phyloP scores from a whole-genome alignment of 768 basidiomycete species.

The Crassisporium funariophilum region DNA sequence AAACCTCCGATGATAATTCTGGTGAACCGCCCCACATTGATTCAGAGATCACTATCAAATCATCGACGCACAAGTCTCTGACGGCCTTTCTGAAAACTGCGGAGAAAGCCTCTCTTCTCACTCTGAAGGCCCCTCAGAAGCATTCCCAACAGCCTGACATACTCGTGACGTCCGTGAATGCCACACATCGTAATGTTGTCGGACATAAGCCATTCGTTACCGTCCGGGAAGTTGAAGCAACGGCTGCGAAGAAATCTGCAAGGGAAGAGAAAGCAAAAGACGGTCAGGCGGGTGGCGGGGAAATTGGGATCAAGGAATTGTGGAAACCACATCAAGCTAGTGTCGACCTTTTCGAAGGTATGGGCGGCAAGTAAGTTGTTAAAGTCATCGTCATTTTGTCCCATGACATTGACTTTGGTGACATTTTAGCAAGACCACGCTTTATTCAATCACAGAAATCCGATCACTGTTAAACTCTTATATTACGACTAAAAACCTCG shows the following conservation, averaged over 20 bases:
- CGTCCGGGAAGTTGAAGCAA: conserved; percentile 65
- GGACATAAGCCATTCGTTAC: conserved; percentile 57
- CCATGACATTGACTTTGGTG: neutral
- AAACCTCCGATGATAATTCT: conserved; percentile 6
- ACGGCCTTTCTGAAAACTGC: conserved; percentile 76
- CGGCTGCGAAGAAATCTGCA: conserved; percentile 59
- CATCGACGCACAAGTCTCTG: conserved; percentile 80
- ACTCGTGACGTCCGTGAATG: conserved; percentile 54
- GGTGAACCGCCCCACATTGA: conserved; percentile 31
- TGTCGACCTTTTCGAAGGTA: conserved; percentile 60
- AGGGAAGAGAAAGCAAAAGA: conserved; percentile 54
- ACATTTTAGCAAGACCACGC: conserved; percentile 43
- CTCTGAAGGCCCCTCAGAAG: conserved; percentile 64
- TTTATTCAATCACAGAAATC: conserved; percentile 63
- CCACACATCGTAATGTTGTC: conserved; percentile 56
- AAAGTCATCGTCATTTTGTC: neutral
- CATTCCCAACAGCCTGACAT: conserved; percentile 60
- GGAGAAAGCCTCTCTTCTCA: conserved; percentile 74
- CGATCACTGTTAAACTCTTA: conserved; percentile 62
- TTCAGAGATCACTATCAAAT: conserved; percentile 69
- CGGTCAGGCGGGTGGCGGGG: conserved; percentile 42
- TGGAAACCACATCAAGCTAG: conserved; percentile 75
- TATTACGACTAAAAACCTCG: conserved; percentile 57
- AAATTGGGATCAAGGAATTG: conserved; percentile 64
- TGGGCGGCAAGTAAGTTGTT: conserved; percentile 67